phyloP scores from a whole-genome alignment of 208 protist species.

The Crithidia sp. region DNA sequence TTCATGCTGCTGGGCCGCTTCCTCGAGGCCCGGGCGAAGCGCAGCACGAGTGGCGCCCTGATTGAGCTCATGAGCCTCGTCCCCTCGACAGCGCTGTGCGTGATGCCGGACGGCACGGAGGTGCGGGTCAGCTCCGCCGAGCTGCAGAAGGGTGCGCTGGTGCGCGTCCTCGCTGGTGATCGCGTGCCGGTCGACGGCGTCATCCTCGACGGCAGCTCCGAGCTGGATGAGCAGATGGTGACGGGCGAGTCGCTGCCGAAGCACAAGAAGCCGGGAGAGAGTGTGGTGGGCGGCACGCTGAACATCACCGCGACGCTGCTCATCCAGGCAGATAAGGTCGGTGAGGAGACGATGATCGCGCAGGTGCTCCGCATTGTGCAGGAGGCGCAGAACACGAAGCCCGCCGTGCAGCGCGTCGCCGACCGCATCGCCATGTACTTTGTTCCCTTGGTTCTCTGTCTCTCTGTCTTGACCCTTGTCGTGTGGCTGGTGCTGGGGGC shows the following conservation, averaged over 20 bases:
- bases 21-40: constrained; percentile 94
- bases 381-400: constrained; percentile 96
- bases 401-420: constrained; percentile 93
- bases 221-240: constrained; percentile 96
- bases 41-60: constrained; percentile 90
- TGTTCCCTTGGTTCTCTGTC: constrained; percentile 91
- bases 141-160: constrained; percentile 52
- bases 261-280: constrained; percentile 52
- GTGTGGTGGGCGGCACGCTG: constrained; percentile 80
- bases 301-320: constrained; percentile 73
- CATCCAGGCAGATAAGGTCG: constrained; percentile 74
- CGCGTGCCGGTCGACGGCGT: constrained; percentile 94
- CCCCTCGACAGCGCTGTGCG: constrained; percentile 38
- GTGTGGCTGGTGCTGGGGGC: constrained; percentile 90
- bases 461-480: constrained; percentile 90
- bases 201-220: constrained; percentile 75
- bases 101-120: constrained; percentile 32
- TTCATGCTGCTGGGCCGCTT: constrained; percentile 97
- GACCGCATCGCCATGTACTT: constrained; percentile 93
- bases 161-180: constrained; percentile 90
- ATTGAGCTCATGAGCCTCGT: constrained; percentile 87
- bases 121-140: constrained; percentile 43
- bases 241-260: constrained; percentile 93
- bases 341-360: constrained; percentile 89
- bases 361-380: constrained; percentile 96